phyloP scores from a whole-genome alignment of 2,329 filamentous ascomycete genomes.

The Diaporthe nobilis region DNA sequence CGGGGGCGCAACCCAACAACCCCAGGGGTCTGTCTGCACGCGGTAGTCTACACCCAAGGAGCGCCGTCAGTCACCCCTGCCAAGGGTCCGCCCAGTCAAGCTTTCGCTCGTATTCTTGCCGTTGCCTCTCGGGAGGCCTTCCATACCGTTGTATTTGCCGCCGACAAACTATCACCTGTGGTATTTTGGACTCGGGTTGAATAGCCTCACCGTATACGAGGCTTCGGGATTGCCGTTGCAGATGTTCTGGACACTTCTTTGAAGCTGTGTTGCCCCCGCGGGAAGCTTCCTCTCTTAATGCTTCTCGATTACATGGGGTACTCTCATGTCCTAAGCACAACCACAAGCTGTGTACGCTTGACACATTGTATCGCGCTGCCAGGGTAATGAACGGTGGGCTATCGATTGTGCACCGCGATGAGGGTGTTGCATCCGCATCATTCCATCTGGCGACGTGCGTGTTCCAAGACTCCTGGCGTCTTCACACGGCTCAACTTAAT shows the following conservation, averaged over 20 bases:
- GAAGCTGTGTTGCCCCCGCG: not conserved
- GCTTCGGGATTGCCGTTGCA: slow-evolving; percentile 1
- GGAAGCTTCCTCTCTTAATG: too few species aligned
- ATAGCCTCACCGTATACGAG: not conserved
- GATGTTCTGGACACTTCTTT: not conserved
- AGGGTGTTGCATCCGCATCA: too few species aligned
- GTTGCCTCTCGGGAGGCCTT: slow-evolving; percentile 29
- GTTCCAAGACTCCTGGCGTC: too few species aligned
- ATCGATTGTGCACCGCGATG: too few species aligned
- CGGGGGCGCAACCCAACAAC: not conserved
- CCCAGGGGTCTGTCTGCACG: slow-evolving; percentile 13
- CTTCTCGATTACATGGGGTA: too few species aligned
- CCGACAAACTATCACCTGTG: not conserved
- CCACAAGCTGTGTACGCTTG: too few species aligned
- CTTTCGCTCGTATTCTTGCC: slow-evolving; percentile 24
- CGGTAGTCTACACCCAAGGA: not conserved
- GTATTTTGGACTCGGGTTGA: not conserved
- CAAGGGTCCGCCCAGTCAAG: slow-evolving; percentile 23
- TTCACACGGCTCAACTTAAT: too few species aligned
- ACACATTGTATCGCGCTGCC: too few species aligned
- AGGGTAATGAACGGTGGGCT: too few species aligned
- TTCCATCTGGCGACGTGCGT: too few species aligned
- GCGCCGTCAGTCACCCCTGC: slow-evolving; percentile 6
- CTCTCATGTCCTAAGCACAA: too few species aligned
- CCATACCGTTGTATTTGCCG: not conserved